Percentiles rank a stretch among this genome's conserved stretches.
Conservation (phyloP, 805 yeast genomes). For the Suhomyces sp. region DNA sequence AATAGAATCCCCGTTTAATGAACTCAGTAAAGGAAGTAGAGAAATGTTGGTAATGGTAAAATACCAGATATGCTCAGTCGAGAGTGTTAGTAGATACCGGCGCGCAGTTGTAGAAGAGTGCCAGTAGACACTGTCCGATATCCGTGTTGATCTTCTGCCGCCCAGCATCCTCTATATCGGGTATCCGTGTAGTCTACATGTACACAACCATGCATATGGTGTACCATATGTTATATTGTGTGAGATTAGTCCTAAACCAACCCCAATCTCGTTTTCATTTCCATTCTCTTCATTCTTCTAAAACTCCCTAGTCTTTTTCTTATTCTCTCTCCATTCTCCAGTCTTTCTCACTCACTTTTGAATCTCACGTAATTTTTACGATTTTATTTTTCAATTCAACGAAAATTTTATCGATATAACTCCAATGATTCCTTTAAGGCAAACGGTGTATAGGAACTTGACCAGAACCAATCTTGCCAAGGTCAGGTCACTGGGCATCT, state of each 20-base stretch:
- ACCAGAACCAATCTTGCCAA: constrained; percentile 8
- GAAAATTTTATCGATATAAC: neutral
- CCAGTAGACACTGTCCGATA: no score
- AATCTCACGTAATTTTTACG: neutral
- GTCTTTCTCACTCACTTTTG: neutral
- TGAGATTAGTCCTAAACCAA: no score
- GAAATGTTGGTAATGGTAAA: no score
- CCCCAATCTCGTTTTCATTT: no score
- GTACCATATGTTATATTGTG: no score
- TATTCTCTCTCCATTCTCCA: neutral
- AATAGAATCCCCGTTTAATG: neutral
- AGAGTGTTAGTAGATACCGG: no score
- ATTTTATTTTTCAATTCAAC: neutral
- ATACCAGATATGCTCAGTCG: no score
- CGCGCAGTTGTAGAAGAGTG: no score
- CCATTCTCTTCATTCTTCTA: no score
- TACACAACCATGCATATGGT: neutral
- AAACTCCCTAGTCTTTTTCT: no score
- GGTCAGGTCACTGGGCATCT: constrained; percentile 4
- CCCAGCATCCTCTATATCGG: no score
- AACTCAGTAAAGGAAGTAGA: neutral
- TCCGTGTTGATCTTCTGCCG: no score
- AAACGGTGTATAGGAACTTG: constrained; percentile 10
- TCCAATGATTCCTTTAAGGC: constrained; percentile 20
- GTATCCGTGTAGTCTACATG: neutral